Base-by-base conservation (phyloP, 257 asterid species). In the Plantago elongata region DNA sequence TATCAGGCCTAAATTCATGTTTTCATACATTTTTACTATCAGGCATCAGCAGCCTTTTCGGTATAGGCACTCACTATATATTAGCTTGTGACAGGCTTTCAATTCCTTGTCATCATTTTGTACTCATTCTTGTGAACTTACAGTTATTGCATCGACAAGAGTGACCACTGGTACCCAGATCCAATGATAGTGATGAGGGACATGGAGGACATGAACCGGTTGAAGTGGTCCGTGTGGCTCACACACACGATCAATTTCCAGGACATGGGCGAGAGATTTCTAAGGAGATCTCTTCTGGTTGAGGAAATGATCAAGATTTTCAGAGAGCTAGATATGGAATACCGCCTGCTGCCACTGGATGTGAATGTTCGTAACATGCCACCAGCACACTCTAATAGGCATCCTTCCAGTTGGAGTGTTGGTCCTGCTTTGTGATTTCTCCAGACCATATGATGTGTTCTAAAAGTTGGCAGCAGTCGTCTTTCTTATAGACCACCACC, bases 231-330 rank as follows among this genome's bases (percentile, higher is more conserved):
- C 0, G 77, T 83, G 9, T 83, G 89, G 89, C 7, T 68, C 30
- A 69, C 81, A 12, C 86, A 83, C 56, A 75, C 68, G 30, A 71
- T 83, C 66, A 83, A 83, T 62, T 74, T 70, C 68, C 89, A 83
- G 22, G 79, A 83, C 57, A 71, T 75, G 80, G 73, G 75, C 9
- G 76, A 74, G 51, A 77, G 57, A 51, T 80, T 78, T 73, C 15
- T 22, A 16, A 74, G 82, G 63, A 64, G 90, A 64, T 81, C 77
- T 38, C 68, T 62, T 51, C 60, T 83, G 66, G 42, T 77, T 7
- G 90, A 83, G 55, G 87, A 83, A 67, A 65, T 83, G 80, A 62
- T 74, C 12, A 74, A 77, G 14, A 57, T 72, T 16, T 78, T 75
- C 67, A 83, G 69, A 43, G 87, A 83, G 42, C 57, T 74, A 0